Percentiles rank a stretch among this genome's conserved stretches.
Evolutionary conservation across 163 green algal genomes (phyloP).

Genomic region (Scenedesmus sp.): DNA sequence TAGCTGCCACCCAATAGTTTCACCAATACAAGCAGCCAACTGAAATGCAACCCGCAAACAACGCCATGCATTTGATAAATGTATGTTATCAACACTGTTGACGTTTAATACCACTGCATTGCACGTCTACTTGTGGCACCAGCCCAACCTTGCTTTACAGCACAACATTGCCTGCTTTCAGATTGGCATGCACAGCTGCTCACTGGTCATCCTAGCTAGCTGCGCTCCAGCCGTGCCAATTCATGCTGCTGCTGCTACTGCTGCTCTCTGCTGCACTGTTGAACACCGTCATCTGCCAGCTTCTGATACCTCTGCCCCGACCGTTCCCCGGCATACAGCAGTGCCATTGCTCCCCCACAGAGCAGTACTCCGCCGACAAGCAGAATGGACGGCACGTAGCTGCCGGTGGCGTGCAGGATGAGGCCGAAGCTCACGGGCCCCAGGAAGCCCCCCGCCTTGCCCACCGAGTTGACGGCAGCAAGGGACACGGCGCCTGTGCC

Average conservation of each 20-base stretch:
- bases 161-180: too few relatives aligned
- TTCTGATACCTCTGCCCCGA: not conserved
- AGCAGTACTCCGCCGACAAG: conserved; percentile 28
- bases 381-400: conserved; percentile 49
- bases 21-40: too few relatives aligned
- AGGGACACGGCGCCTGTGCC: conserved; percentile 35
- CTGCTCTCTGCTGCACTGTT: not conserved
- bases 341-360: conserved; percentile 9
- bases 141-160: too few relatives aligned
- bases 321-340: conserved; percentile 14
- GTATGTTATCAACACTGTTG: too few relatives aligned
- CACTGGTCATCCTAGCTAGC: not conserved
- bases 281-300: not conserved
- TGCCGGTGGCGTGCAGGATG: conserved; percentile 37
- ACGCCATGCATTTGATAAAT: too few relatives aligned
- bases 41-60: too few relatives aligned
- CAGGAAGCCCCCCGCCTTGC: conserved; percentile 45
- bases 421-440: conserved; percentile 42
- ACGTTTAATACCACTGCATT: too few relatives aligned
- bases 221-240: not conserved
- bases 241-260: conserved; percentile 5
- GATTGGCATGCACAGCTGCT: too few relatives aligned
- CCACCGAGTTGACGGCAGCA: conserved; percentile 51
- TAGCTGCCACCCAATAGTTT: too few relatives aligned
- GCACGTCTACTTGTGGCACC: too few relatives aligned